Evolutionary conservation across 2,329 filamentous ascomycete species (phyloP).

Genomic region (Colletotrichum musicola): DNA sequence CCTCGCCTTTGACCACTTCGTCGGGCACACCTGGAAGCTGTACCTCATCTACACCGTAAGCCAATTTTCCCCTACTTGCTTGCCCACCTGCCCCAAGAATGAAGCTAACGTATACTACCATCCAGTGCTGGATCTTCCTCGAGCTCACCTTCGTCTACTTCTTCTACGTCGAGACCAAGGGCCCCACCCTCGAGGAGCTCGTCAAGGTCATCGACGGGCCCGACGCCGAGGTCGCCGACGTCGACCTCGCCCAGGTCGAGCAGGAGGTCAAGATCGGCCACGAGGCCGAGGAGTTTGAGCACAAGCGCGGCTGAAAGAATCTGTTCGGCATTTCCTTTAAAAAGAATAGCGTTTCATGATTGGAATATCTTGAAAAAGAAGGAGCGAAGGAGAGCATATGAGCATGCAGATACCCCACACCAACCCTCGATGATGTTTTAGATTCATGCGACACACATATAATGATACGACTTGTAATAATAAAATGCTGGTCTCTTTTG

Average conservation of each 20-base stretch:
- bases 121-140: constrained; percentile 64
- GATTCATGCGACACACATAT: constrained; percentile 17
- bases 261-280: constrained; percentile 50
- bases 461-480: constrained; percentile 19
- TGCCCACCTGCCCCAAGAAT: too few relatives aligned
- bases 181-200: constrained; percentile 75
- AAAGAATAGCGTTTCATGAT: too few relatives aligned
- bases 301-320: constrained; percentile 37
- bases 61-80: too few relatives aligned
- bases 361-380: not conserved
- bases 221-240: constrained; percentile 60
- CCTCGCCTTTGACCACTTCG: constrained; percentile 62
- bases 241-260: constrained; percentile 60
- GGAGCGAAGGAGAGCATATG: constrained; percentile 7
- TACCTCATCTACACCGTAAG: constrained; percentile 68
- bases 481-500: not conserved
- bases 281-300: constrained; percentile 36
- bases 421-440: constrained; percentile 8
- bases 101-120: too few relatives aligned
- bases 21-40: constrained; percentile 62
- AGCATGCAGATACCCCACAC: constrained; percentile 31
- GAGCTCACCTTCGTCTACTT: constrained; percentile 69
- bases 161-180: constrained; percentile 71
- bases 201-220: constrained; percentile 76
- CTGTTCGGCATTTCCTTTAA: too few relatives aligned